Evolutionary conservation across 257 asterid genomes (phyloP), one percentile per base, ranked within the genome.

Genomic region (Scutellaria baicalensis): DNA sequence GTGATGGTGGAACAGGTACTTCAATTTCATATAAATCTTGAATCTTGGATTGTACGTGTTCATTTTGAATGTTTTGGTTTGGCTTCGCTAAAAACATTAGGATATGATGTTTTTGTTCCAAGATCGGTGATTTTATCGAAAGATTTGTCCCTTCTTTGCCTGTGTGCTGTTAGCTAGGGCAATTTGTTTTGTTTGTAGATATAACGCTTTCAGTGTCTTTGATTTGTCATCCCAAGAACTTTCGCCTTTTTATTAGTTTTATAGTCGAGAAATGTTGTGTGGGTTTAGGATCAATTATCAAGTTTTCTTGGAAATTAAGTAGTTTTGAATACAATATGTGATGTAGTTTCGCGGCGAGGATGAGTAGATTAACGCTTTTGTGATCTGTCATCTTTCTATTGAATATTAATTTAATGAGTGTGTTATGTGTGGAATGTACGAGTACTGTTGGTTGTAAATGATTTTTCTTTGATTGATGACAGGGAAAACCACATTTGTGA

Each of bases 401-500:
- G 3, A 9, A n/a, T 43, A 31, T 16, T 9, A 6, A 51, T 40
- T 49, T 14, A 3, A 14, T 0, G 20, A 6, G 8, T 31, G 14
- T n/a, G 2, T 6, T 3, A 8, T 40, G 14, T 9, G 18, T 58
- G 35, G 47, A 64, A 47, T 6, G 27, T 42, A 1, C 49, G 14
- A 20, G 17, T 50, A 16, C 6, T 17, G 54, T 49, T 3, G 2
- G 23, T 4, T 60, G 23, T 54, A 6, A 13, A 45, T 59, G 52
- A 16, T 49, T 9, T 40, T 59, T 55, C 27, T 38, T 57, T 48
- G 7, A 62, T 48, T 50, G 3, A 9, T 11, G 59, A 2, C 68
- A 91, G 97, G 97, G 36, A 91, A 91, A 81, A 91, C 97, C 14
- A 91, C 97, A 6, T 91, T 91, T 48, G 97, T 91, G 70, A 91